These are phyloP conservation scores for Eudorina sp. DNA, from an alignment of 139 green algal species.

Conservation along the genomic window DNA sequence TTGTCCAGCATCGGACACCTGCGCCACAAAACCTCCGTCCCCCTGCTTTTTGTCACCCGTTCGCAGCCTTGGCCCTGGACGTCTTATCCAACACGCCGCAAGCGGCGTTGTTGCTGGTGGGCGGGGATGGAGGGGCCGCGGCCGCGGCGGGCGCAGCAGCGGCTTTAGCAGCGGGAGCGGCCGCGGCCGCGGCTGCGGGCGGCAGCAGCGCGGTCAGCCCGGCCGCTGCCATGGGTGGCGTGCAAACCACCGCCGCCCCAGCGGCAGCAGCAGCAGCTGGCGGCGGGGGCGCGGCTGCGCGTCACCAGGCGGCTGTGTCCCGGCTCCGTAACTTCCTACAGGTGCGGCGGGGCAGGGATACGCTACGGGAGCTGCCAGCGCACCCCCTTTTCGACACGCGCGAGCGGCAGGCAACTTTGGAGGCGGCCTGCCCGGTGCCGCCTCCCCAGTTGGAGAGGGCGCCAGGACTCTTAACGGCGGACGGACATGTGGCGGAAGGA, in stretches of 20 bases:
- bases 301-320: not conserved
- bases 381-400: too few relatives aligned
- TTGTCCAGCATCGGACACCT: too few relatives aligned
- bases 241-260: too few relatives aligned
- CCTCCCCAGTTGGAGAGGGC: too few relatives aligned
- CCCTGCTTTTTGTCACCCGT: not conserved
- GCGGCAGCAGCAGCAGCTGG: not conserved
- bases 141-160: not conserved
- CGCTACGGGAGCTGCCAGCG: too few relatives aligned
- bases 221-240: too few relatives aligned
- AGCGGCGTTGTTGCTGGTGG: not conserved
- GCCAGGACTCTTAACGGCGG: too few relatives aligned
- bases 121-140: not conserved
- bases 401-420: too few relatives aligned
- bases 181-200: not conserved
- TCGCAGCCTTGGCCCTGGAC: conserved; percentile 3
- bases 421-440: too few relatives aligned
- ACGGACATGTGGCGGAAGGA: too few relatives aligned
- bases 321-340: conserved; percentile 32
- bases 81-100: not conserved
- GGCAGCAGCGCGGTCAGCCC: too few relatives aligned
- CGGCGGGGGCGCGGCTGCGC: not conserved
- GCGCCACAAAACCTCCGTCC: too few relatives aligned
- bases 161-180: not conserved
- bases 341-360: conserved; percentile 4